Evolutionary conservation across 306 rosid genomes (phyloP).

Genomic region (Prunus persica): Prunus_persica_NCBIv2 NC_034014.1:26876001-26876500

Average conservation of each 20-base stretch:
- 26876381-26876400: slow-evolving; percentile 27
- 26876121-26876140: slow-evolving; percentile 62
- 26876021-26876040: slow-evolving; percentile 17
- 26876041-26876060: too few relatives aligned
- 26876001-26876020: slow-evolving; percentile 49
- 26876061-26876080: too few relatives aligned
- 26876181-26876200: slow-evolving; percentile 51
- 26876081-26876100: background rate
- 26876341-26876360: slow-evolving; percentile 41
- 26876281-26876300: background rate
- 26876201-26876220: slow-evolving; percentile 60
- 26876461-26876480: slow-evolving; percentile 25
- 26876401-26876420: slow-evolving; percentile 31
- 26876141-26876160: slow-evolving; percentile 62
- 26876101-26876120: slow-evolving; percentile 64
- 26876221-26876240: slow-evolving; percentile 56
- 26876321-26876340: slow-evolving; percentile 51
- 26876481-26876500: background rate
- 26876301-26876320: slow-evolving; percentile 22
- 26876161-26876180: slow-evolving; percentile 38
- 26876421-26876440: slow-evolving; percentile 54
- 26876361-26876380: slow-evolving; percentile 18
- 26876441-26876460: slow-evolving; percentile 55
- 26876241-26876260: slow-evolving; percentile 14
- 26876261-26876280: slow-evolving; percentile 10